Percentiles rank a stretch among this genome's conserved stretches.
Evolutionary conservation across 345 rosid genomes (phyloP).

Genomic region (Eucalyptus viminalis): DNA sequence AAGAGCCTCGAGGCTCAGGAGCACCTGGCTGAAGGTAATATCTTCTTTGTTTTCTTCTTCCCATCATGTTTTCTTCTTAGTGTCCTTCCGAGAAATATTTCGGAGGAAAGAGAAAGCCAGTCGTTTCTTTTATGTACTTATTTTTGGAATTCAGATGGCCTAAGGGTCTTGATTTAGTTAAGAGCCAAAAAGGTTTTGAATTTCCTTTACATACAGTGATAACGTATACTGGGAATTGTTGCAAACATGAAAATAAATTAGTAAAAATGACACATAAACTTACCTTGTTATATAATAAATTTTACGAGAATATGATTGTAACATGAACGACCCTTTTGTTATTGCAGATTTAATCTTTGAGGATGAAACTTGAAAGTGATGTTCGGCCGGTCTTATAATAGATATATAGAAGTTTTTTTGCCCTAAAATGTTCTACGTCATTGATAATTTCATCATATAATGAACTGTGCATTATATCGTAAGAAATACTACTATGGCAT

Average conservation of each 20-base stretch:
- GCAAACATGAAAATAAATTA: not conserved
- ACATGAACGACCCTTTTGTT: not conserved
- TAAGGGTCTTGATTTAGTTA: not conserved
- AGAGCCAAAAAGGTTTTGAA: not conserved
- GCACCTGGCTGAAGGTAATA: slow-evolving; percentile 73
- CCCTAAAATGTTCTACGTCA: not conserved
- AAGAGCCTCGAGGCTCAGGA: slow-evolving; percentile 87
- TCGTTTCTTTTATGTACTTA: not conserved
- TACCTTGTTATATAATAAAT: not conserved
- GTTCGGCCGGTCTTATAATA: not conserved
- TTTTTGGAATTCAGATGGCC: not conserved
- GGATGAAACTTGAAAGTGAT: not conserved
- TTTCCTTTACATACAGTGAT: not conserved
- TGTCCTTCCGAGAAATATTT: not conserved
- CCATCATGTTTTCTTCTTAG: no score
- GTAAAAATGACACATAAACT: not conserved
- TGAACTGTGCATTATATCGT: not conserved
- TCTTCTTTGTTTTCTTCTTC: not conserved
- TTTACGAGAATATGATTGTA: not conserved
- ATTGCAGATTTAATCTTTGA: not conserved
- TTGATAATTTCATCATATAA: not conserved
- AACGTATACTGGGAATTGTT: not conserved
- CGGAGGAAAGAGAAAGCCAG: not conserved
- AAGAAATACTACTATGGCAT: not conserved
- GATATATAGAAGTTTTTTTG: not conserved